phyloP scores from a whole-genome alignment of 345 rosid species.

The Ricinus communis region DNA sequence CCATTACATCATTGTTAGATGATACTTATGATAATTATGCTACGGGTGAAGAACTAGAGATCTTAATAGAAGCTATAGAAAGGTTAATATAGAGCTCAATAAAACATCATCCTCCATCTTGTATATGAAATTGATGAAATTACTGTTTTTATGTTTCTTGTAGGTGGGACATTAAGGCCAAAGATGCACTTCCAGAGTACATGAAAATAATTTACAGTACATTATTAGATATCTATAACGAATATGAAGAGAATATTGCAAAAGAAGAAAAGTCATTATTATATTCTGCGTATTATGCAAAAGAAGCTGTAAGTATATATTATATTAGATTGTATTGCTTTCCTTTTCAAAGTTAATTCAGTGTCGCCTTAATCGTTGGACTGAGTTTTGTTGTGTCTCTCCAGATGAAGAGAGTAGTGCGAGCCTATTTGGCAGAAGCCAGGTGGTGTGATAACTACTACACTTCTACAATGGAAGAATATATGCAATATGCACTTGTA shows the following conservation, averaged over 20 bases:
- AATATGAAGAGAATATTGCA: slow-evolving; percentile 1
- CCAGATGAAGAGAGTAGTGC: background rate
- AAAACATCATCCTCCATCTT: too few relatives aligned
- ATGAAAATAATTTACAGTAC: background rate
- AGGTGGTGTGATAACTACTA: background rate
- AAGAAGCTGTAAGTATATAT: background rate
- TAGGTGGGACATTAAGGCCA: slow-evolving; percentile 9
- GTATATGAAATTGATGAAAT: too few relatives aligned
- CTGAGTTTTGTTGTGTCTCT: background rate
- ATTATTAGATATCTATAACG: background rate
- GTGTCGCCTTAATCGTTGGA: too few relatives aligned
- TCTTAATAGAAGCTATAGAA: slow-evolving; percentile 14
- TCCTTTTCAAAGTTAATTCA: too few relatives aligned
- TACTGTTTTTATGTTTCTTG: too few relatives aligned
- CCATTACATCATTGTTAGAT: background rate
- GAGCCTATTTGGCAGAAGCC: slow-evolving; percentile 1
- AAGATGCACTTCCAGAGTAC: slow-evolving; percentile 1
- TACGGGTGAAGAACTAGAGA: slow-evolving; percentile 5
- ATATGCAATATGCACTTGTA: background rate
- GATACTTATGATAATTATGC: slow-evolving; percentile 19
- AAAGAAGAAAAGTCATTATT: slow-evolving; percentile 12
- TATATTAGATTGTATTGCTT: too few relatives aligned
- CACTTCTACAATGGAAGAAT: slow-evolving; percentile 23
- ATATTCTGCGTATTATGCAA: background rate
- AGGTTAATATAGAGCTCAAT: background rate